Evolutionary conservation across 2,329 filamentous ascomycete genomes (phyloP), one percentile per base, ranked within the genome.

Genomic region (Fusarium scirpi): DNA sequence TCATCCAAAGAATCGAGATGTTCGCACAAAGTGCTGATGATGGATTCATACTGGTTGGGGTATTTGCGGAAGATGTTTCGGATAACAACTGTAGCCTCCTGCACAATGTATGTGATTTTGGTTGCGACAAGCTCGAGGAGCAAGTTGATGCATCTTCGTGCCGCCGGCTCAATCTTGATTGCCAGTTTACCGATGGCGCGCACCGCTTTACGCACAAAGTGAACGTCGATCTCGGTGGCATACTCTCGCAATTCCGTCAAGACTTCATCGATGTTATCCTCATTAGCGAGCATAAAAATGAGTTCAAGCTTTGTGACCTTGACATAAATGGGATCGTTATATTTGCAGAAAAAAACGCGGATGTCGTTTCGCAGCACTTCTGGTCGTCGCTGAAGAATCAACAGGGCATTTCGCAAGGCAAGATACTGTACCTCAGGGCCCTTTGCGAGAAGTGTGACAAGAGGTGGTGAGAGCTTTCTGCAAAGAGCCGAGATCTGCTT

Each of bases 41-140:
- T 98, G 66, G 92, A 95, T 81, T 99, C 96, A 81, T 99, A 99
- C 79, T 98, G 94, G 79, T 99, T 98, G 11, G 96, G 96, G 77
- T 99, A 99, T 82, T 98, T 98, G 74, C 96, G 91, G 87, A 99
- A 99, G 76, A 99, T 99, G 80, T 99, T 99, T 72, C 94, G 92
- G 78, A 99, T 99, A 27, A 99, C 96, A 8, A 99, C 96, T 1
- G 96, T 99, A 18, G 96, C 96, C 84, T 99, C 96, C 81, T 99
- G 96, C 2, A 99, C 96, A 72, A 99, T 99, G 78, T 99, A 99
- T 1, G 94, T 97, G 58, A 99, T 91, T 82, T 98, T 98, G n/a
- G 96, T 98, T 29, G 94, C 92, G 48, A 99, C 96, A 43, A 99
- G 88, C 69, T 98, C 94, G 22, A 99, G 86, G 1, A 99, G 86